phyloP scores from a whole-genome alignment of 2,329 filamentous ascomycete species.

The Fusarium tjaetaba region DNA sequence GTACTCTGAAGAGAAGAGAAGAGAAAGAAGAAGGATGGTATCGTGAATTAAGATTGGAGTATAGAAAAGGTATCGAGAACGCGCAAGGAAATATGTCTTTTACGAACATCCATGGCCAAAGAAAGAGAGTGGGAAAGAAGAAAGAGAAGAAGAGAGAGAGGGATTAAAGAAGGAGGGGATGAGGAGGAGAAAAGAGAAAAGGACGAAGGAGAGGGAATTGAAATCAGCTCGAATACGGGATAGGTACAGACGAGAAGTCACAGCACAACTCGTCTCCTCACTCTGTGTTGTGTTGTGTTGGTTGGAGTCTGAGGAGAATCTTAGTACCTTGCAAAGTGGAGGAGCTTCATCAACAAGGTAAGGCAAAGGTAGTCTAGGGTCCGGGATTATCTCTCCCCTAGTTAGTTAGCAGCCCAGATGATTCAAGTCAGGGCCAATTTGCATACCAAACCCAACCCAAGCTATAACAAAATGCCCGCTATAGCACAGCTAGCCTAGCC shows the following conservation, averaged over 20 bases:
- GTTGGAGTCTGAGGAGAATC: neutral
- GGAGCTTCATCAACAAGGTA: neutral
- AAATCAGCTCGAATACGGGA: slow-evolving; percentile 4
- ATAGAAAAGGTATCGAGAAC: neutral
- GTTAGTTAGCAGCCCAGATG: neutral
- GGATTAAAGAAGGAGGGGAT: neutral
- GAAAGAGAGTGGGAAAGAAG: neutral
- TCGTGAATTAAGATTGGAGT: slow-evolving; percentile 3
- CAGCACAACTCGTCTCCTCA: neutral
- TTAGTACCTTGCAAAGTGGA: neutral
- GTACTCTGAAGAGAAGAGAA: neutral
- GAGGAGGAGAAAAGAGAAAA: slow-evolving; percentile 14
- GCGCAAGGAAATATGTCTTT: neutral
- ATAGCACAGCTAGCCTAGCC: neutral
- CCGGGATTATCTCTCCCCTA: neutral
- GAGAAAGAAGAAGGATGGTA: neutral
- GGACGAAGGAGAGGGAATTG: slow-evolving; percentile 1
- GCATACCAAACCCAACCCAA: neutral
- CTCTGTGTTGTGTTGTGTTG: neutral
- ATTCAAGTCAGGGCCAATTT: neutral
- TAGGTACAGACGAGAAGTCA: neutral
- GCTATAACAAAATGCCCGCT: neutral
- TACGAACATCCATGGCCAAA: slow-evolving; percentile 21
- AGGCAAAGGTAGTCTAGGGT: neutral
- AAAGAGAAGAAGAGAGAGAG: neutral